Evolutionary conservation across 148 eudicot genomes (phyloP).

Genomic region (Camellia japonica): DNA sequence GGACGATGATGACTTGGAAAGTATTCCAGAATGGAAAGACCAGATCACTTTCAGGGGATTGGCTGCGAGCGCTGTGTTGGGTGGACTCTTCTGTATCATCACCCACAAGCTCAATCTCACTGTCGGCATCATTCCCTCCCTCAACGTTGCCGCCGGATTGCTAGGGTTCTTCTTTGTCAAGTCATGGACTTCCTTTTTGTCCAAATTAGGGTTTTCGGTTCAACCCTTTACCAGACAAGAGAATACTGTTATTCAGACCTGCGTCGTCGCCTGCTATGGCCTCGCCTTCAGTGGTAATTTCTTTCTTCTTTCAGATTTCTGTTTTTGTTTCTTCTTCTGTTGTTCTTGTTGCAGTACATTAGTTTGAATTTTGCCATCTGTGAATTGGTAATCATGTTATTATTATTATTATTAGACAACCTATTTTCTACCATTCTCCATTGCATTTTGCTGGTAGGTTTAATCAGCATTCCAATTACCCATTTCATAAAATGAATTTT

Average conservation of each 20-base stretch:
- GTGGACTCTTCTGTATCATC: constrained; percentile 71
- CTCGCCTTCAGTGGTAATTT: constrained; percentile 82
- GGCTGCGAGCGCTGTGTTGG: constrained; percentile 65
- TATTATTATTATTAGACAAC: background rate
- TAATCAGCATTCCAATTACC: background rate
- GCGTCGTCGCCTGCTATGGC: constrained; percentile 93
- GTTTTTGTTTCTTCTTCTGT: background rate
- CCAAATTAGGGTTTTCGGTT: constrained; percentile 51
- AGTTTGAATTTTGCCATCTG: background rate
- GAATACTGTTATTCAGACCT: constrained; percentile 89
- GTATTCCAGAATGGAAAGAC: constrained; percentile 75
- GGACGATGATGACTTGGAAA: constrained; percentile 28
- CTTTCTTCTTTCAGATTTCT: constrained; percentile 4
- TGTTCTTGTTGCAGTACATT: background rate
- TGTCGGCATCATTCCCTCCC: constrained; percentile 86
- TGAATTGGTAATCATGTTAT: background rate
- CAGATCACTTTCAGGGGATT: constrained; percentile 79
- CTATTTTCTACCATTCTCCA: background rate
- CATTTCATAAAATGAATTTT: background rate
- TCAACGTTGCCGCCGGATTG: constrained; percentile 89
- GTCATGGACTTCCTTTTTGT: constrained; percentile 59
- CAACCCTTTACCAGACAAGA: constrained; percentile 78
- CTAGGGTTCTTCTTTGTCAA: constrained; percentile 82
- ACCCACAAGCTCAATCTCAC: constrained; percentile 88
- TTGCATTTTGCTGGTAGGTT: background rate